Conservation (phyloP, 2,329 filamentous ascomycete genomes). For the Venturia carpophila region DNA sequence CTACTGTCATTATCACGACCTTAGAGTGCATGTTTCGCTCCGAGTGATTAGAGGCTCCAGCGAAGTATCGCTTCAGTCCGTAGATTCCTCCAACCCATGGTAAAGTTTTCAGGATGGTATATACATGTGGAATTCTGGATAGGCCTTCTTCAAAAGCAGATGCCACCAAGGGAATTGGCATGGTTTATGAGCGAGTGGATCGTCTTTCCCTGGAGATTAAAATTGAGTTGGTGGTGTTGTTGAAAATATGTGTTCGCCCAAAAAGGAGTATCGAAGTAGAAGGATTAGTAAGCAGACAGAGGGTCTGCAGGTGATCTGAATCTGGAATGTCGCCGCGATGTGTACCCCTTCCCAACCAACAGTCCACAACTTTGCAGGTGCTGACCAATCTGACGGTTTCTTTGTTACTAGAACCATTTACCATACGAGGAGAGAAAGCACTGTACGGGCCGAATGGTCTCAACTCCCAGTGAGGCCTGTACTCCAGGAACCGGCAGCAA, state of each 20-base stretch:
- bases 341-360: background rate
- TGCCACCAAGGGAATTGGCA: constrained; percentile 55
- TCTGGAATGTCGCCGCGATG: background rate
- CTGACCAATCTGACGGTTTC: too few species aligned
- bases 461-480: background rate
- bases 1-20: constrained; percentile 82
- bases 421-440: background rate
- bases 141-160: constrained; percentile 49
- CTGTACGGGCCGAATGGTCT: background rate
- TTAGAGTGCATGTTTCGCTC: constrained; percentile 88
- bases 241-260: background rate
- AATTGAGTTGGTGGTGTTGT: constrained; percentile 1
- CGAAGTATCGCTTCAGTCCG: constrained; percentile 65
- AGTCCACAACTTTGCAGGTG: background rate
- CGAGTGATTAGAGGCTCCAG: constrained; percentile 63
- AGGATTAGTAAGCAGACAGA: background rate
- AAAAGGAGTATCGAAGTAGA: background rate
- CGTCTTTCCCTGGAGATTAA: background rate
- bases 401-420: too few species aligned
- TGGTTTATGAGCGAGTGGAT: constrained; percentile 29
- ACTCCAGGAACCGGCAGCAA: constrained; percentile 2
- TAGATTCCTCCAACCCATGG: constrained; percentile 47
- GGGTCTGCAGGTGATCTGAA: too few species aligned
- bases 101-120: constrained; percentile 45
- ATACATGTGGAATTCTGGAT: constrained; percentile 46